Evolutionary conservation across 345 rosid genomes (phyloP), one percentile per base, ranked within the genome.

Genomic region (Citrus cavaleriei): DNA sequence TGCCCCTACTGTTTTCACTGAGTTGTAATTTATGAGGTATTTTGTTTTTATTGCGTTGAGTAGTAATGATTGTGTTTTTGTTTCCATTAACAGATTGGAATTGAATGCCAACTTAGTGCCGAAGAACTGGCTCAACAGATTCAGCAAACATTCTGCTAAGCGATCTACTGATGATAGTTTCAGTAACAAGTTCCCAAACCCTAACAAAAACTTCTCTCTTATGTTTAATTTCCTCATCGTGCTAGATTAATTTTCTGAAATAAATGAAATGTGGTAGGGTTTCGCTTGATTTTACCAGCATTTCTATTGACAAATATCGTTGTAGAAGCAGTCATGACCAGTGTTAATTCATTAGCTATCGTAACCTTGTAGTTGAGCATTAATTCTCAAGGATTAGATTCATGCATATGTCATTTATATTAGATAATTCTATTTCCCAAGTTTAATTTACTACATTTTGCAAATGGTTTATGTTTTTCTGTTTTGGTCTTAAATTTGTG

Each of bases 41-140:
- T 28, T 62, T 30, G 5, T 21, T 30, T 65, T 63, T 73, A 18
- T 22, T 30, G 68, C 37, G 22, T 6, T 46, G 14, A 28, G 24
- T 73, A 10, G 54, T 67, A 67, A 61, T 58, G 13, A 68, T 34
- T 14, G 14, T 22, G 22, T 65, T 19, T 70, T 35, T 62, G 55
- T 35, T 72, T 74, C 65, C 34, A 5, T 59, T 58, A 1, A 32
- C 88, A 96, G 99, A 92, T 96, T 83, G 99, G 99, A 86, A 88
- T 93, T 79, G 97, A 93, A 85, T 96, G 99, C 86, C 97, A 82
- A 86, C 94, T 96, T 16, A 94, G 98, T 75, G 98, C 98, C 0
- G 98, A 94, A 74, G 99, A 96, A 81, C 88, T 96, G 58, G 99
- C 97, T 46, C 93, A 93, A 49, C 95, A 89, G 80, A 88, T 96